These are phyloP conservation scores for Botrytis squamosa DNA, from an alignment of 2,329 filamentous ascomycete genomes.

Conservation along the genomic window DNA sequence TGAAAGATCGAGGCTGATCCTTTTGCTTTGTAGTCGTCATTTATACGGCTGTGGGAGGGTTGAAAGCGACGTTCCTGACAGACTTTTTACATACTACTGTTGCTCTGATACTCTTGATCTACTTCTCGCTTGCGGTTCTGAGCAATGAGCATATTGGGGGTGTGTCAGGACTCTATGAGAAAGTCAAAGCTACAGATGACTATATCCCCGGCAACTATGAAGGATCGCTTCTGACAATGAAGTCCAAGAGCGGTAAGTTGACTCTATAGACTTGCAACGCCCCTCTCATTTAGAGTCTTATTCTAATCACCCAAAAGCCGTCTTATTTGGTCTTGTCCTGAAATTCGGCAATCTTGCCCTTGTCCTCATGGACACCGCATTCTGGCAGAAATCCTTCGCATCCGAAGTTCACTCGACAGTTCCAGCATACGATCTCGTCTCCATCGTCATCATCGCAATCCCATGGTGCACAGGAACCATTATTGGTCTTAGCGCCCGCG, in stretches of 20 bases:
- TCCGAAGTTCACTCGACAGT: conserved; percentile 49
- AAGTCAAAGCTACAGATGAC: conserved; percentile 44
- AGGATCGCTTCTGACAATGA: conserved; percentile 50
- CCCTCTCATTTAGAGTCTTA: neutral
- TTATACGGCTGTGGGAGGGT: conserved; percentile 28
- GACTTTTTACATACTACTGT: conserved; percentile 45
- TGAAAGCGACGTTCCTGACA: conserved; percentile 30
- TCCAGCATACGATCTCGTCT: conserved; percentile 44
- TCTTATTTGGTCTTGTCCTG: conserved; percentile 47
- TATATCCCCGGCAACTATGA: conserved; percentile 48
- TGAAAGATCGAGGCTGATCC: neutral
- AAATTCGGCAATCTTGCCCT: conserved; percentile 45
- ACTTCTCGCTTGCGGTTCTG: conserved; percentile 48
- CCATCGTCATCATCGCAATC: conserved; percentile 50
- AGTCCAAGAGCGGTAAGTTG: conserved; percentile 41
- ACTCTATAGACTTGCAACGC: neutral
- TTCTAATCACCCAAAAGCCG: conserved; percentile 29
- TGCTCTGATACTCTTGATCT: conserved; percentile 49
- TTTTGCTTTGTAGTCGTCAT: conserved; percentile 32
- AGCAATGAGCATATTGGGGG: conserved; percentile 46
- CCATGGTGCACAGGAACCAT: conserved; percentile 49
- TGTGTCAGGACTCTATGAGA: conserved; percentile 46
- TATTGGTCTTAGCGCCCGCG: conserved; percentile 47
- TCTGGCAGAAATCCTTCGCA: conserved; percentile 54
- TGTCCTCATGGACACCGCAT: conserved; percentile 50